Base-by-base conservation (phyloP, 768 basidiomycete genomes). In the Pholiota microspora region DNA sequence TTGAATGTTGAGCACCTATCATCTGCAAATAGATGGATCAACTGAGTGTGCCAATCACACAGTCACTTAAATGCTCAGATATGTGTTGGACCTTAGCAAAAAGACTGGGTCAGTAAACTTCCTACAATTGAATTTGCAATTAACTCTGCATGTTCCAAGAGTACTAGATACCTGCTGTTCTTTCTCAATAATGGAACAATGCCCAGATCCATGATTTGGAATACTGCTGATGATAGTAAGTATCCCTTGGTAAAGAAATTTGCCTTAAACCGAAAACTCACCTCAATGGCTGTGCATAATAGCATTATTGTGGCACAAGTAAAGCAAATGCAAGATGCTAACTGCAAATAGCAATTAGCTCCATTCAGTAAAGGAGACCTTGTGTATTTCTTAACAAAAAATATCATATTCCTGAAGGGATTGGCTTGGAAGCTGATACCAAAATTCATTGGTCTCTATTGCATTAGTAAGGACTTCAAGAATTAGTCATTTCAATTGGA, bases 381-480 rank as follows among this genome's bases (percentile, higher is more conserved):
- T 1, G 58, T 59, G 1, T 64, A 65, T 32, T 27, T 65, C 0
- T 59, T 62, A 0, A 64, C 68, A 0, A 51, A 65, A 13, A 65
- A 58, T 3, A 45, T 59, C 2, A 36, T 6, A 0, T 59, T 62
- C 9, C 62, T 53, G 4, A 60, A 62, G 35, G 64, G 65, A 23
- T 24, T 56, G 3, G 62, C 60, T 6, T 31, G 59, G 3, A 67
- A 67, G 53, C 36, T 67, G 0, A 35, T 61, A 1, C 64, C 64
- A 4, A 59, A 59, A 35, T 67, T 50, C 48, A 60, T 65, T n/a
- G 65, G 63, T 12, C 65, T 61, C 2, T 36, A 36, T n/a, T n/a
- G n/a, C n/a, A n/a, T n/a, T n/a, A n/a, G n/a, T 15, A 36, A 36
- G 35, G n/a, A 9, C 35, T 15, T 36, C 15, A 4, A 36, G 15